Evolutionary conservation across 345 rosid species (phyloP).

Genomic region (Syzygium aqueum): DNA sequence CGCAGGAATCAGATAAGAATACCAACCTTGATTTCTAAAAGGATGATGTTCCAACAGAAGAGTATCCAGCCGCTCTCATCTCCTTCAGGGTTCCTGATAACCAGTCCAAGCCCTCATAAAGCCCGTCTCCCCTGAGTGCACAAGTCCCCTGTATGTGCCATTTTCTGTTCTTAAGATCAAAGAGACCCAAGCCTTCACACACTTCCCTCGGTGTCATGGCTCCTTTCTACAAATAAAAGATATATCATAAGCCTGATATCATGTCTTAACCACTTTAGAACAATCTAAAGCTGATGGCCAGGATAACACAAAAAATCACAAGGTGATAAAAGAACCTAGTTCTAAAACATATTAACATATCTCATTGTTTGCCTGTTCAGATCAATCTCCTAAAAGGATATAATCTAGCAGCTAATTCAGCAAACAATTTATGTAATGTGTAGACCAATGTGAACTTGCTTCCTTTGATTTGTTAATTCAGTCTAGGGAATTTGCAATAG

Average conservation of each 20-base stretch:
- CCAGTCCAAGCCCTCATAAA: slow-evolving; percentile 98
- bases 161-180: slow-evolving; percentile 87
- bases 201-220: slow-evolving; percentile 98
- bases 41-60: slow-evolving; percentile 68
- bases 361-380: background rate
- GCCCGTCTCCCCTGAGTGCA: slow-evolving; percentile 93
- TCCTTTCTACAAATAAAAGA: slow-evolving; percentile 50
- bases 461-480: background rate
- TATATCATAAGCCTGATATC: background rate
- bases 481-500: background rate
- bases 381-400: background rate
- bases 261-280: background rate
- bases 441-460: background rate
- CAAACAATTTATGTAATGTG: background rate
- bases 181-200: slow-evolving; percentile 82
- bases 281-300: background rate
- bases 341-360: background rate
- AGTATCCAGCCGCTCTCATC: slow-evolving; percentile 87
- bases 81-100: slow-evolving; percentile 70
- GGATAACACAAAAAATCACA: background rate
- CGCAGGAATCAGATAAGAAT: background rate
- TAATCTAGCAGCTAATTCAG: background rate
- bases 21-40: slow-evolving; percentile 21
- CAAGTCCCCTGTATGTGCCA: slow-evolving; percentile 99
- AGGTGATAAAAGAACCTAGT: background rate